Evolutionary conservation across 139 green algal species (phyloP), one percentile per base, ranked within the genome.

Genomic region (Chlamydomonas schloesseri): DNA sequence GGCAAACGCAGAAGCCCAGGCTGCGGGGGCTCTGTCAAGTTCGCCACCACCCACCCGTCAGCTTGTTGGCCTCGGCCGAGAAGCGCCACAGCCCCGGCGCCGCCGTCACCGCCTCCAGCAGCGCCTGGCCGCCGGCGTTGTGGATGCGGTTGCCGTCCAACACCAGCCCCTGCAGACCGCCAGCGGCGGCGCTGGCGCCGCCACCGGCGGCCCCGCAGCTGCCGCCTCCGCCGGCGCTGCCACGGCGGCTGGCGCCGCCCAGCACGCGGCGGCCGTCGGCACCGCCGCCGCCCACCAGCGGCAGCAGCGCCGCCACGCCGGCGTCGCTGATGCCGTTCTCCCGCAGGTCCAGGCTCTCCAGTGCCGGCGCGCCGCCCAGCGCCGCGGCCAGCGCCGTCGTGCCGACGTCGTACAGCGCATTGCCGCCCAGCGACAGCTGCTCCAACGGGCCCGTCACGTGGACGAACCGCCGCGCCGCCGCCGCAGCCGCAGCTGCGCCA

Each of bases 51-150:
- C 24, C 57, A 87, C 81, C 81, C 24, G 81, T 87, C 42, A 87
- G 50, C 81, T 87, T 87, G 68, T 87, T 87, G 53, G 34, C 53
- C 29, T 87, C 81, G 50, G n/a, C 81, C 2, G 69, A 80, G 55
- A 87, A 87, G 31, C 69, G 53, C 81, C 81, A 87, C 69, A 87
- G 81, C 53, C 17, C 53, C 26, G 68, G 53, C 29, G 68, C 69
- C 62, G 81, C 69, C 55, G 68, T 71, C 18, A 79, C 69, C 1
- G 81, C 81, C 23, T 42, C 55, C 81, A 87, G 68, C 53, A 87
- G 69, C 34, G 28, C 18, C 69, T 78, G 68, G 6, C 20, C 81
- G 29, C 81, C 81, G 10, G 33, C 31, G 53, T 87, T 87, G 70
- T 80, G 81, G 20, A 87, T 26, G 34, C 69, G 53, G 70, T 79